Conservation (phyloP, 2,329 filamentous ascomycete species). For the Rasamsonia emersonii region DNA sequence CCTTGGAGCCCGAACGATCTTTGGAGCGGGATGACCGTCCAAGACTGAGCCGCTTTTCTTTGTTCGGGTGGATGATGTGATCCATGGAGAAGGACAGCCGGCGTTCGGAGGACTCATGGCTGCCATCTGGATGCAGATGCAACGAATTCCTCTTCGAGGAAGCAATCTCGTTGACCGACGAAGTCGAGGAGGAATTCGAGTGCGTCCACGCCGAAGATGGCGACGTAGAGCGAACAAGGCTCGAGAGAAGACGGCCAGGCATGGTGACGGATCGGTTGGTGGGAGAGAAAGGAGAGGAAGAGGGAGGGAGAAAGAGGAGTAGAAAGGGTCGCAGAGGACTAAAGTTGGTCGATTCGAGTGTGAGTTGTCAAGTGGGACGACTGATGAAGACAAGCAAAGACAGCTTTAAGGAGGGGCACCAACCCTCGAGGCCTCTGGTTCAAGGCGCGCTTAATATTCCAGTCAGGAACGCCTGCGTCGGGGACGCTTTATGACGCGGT, state of each 20-base stretch:
- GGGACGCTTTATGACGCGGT: too few species aligned
- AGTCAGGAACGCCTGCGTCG: too few species aligned
- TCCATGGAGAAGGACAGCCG: conserved; percentile 37
- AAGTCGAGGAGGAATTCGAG: conserved; percentile 28
- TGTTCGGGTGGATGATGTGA: conserved; percentile 35
- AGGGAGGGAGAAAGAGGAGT: neutral
- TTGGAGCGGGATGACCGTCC: conserved; percentile 27
- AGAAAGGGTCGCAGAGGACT: neutral
- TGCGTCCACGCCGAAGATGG: conserved; percentile 19
- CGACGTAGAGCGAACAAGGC: conserved; percentile 27
- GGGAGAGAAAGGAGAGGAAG: neutral
- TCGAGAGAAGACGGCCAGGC: conserved; percentile 34
- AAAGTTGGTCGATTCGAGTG: neutral
- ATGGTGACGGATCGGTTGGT: conserved; percentile 12
- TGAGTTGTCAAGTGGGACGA: too few species aligned
- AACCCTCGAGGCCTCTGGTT: too few species aligned
- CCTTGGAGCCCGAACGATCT: conserved; percentile 21
- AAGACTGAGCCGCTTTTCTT: conserved; percentile 34
- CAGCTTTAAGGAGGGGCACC: too few species aligned
- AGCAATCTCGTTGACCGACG: conserved; percentile 29
- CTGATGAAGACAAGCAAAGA: too few species aligned
- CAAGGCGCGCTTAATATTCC: too few species aligned
- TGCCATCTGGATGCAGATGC: conserved; percentile 18
- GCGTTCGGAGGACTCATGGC: conserved; percentile 27
- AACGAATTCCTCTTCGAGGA: conserved; percentile 19